phyloP scores from a whole-genome alignment of 129 eudicot species.

The Artemisia tridentata region DNA sequence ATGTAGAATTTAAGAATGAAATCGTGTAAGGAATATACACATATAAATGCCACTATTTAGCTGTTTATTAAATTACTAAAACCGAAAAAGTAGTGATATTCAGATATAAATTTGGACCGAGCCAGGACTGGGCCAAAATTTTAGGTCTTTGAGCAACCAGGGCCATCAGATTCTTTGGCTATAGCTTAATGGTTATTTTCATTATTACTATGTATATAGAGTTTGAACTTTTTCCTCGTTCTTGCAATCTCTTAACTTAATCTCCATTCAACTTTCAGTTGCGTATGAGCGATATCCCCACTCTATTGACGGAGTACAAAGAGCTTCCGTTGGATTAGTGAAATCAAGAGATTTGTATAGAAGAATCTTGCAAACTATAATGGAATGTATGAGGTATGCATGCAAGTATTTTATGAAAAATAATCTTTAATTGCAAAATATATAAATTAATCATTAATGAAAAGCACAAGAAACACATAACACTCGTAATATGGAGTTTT shows the following conservation, averaged over 20 bases:
- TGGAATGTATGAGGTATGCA: constrained; percentile 25
- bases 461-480: constrained; percentile 10
- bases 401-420: constrained; percentile 2
- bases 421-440: neutral
- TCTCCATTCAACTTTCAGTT: constrained; percentile 37
- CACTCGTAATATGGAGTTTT: constrained; percentile 15
- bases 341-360: constrained; percentile 6
- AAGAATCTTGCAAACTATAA: constrained; percentile 16
- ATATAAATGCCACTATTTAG: too few relatives aligned
- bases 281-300: constrained; percentile 77
- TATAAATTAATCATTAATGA: constrained; percentile 17
- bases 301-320: constrained; percentile 66
- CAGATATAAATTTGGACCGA: too few relatives aligned
- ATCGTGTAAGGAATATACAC: too few relatives aligned
- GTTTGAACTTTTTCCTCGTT: neutral
- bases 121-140: too few relatives aligned
- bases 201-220: neutral
- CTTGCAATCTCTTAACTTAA: too few relatives aligned
- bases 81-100: too few relatives aligned
- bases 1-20: too few relatives aligned
- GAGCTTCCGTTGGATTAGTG: constrained; percentile 46
- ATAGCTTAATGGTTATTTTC: neutral
- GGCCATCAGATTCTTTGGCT: too few relatives aligned
- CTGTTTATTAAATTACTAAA: too few relatives aligned
- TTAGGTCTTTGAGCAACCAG: too few relatives aligned